Evolutionary conservation across 148 eudicot species (phyloP).

Genomic region (Cornus suecica): DNA sequence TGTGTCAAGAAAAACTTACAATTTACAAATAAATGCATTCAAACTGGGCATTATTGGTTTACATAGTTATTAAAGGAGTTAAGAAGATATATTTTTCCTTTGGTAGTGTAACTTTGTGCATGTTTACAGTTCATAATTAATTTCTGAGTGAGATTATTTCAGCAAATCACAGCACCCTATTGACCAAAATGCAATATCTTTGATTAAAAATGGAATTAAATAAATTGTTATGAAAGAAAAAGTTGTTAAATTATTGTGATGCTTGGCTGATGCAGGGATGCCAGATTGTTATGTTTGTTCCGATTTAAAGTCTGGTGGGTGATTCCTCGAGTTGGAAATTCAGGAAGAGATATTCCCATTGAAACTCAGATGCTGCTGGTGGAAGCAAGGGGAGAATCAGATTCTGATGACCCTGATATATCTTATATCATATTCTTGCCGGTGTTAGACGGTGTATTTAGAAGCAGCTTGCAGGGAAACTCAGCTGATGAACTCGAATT

Average conservation of each 20-base stretch:
- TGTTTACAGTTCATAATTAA: too few relatives aligned
- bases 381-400: constrained; percentile 28
- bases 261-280: constrained; percentile 27
- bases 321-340: constrained; percentile 39
- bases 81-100: not conserved
- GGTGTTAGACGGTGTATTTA: constrained; percentile 32
- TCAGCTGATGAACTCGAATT: constrained; percentile 34
- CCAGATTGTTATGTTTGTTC: constrained; percentile 32
- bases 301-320: constrained; percentile 38
- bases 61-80: not conserved
- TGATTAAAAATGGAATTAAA: not conserved
- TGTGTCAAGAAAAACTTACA: not conserved
- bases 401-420: not conserved
- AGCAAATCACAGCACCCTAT: not conserved
- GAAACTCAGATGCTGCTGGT: constrained; percentile 45
- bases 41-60: too few relatives aligned
- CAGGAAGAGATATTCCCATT: constrained; percentile 32
- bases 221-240: too few relatives aligned
- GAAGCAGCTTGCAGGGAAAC: constrained; percentile 43
- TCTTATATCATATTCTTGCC: constrained; percentile 42
- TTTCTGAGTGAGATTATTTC: not conserved
- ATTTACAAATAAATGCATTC: too few relatives aligned
- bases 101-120: not conserved
- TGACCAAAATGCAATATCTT: not conserved
- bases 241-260: not conserved